Evolutionary conservation across 139 green algal species (phyloP).

Genomic region (Volvox africanus): DNA sequence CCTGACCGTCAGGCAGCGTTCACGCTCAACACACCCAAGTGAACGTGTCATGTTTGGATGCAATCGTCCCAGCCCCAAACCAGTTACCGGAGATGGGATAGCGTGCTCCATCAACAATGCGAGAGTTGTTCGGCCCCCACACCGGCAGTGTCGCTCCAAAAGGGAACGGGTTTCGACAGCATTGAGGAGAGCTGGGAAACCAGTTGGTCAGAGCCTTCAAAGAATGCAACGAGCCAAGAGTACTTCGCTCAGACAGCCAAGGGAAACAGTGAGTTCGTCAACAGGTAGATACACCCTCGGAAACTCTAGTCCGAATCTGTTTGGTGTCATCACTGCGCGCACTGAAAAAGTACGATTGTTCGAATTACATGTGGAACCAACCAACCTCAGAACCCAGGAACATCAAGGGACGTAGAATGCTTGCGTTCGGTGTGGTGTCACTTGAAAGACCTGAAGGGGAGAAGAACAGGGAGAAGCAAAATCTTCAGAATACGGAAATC

Average conservation of each 20-base stretch:
- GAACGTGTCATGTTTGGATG: constrained; percentile 44
- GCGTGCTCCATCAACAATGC: constrained; percentile 48
- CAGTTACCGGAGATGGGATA: constrained; percentile 41
- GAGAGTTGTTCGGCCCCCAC: constrained; percentile 40
- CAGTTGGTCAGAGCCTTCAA: constrained; percentile 84
- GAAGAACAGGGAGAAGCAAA: no score
- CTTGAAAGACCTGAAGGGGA: no score
- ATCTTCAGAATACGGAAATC: no score
- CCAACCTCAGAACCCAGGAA: no score
- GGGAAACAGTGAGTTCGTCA: constrained; percentile 81
- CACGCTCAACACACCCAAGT: not conserved
- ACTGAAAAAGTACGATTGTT: no score
- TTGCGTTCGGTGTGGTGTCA: no score
- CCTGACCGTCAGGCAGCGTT: constrained; percentile 49
- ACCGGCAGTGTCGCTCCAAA: constrained; percentile 54
- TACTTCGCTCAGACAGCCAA: constrained; percentile 87
- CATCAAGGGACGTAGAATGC: no score
- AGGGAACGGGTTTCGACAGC: constrained; percentile 53
- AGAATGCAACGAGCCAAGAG: not conserved
- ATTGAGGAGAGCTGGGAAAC: constrained; percentile 55
- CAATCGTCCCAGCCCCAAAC: constrained; percentile 56
- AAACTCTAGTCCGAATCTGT: constrained; percentile 89
- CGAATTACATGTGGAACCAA: no score
- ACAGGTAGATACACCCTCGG: constrained; percentile 66
- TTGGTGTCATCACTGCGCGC: constrained; percentile 81